Conservation (phyloP, 768 basidiomycete species). For the Leccinum imitatum region DNA sequence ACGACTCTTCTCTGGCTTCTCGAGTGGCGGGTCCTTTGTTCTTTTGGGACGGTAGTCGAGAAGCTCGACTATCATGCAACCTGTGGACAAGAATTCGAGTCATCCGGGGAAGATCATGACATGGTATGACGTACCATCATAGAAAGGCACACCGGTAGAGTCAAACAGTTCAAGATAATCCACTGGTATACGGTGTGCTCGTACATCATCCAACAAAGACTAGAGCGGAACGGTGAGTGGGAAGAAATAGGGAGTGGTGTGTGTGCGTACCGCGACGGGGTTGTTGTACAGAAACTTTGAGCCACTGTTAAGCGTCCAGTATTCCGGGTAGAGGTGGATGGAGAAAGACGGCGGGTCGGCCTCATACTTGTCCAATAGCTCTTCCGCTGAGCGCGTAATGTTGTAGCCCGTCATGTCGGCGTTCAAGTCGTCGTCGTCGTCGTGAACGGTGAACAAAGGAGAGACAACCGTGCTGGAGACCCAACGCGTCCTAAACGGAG, state of each 20-base stretch:
- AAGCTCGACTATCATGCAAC: slow-evolving; percentile 84
- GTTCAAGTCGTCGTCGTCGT: slow-evolving; percentile 15
- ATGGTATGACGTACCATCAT: slow-evolving; percentile 59
- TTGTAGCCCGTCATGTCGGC: slow-evolving; percentile 69
- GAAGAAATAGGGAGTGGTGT: neutral
- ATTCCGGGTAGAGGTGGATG: slow-evolving; percentile 73
- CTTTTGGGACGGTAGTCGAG: slow-evolving; percentile 69
- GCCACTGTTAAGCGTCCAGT: slow-evolving; percentile 81
- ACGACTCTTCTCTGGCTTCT: slow-evolving; percentile 61
- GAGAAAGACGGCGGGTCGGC: slow-evolving; percentile 69
- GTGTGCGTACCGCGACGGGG: slow-evolving; percentile 57
- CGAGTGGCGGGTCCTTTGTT: slow-evolving; percentile 54
- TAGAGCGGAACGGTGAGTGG: slow-evolving; percentile 29
- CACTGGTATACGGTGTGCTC: slow-evolving; percentile 78
- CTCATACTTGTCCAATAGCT: slow-evolving; percentile 58
- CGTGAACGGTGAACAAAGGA: neutral
- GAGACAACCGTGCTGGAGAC: neutral
- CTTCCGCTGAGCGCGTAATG: slow-evolving; percentile 59
- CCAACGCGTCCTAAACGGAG: neutral
- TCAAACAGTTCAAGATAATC: slow-evolving; percentile 86
- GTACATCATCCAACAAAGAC: slow-evolving; percentile 82
- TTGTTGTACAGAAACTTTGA: slow-evolving; percentile 81
- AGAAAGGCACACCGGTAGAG: slow-evolving; percentile 69
- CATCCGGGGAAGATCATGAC: neutral
- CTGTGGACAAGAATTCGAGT: slow-evolving; percentile 36